Conservation (phyloP, 2,329 filamentous ascomycete genomes). For the Fusarium equiseti region DNA sequence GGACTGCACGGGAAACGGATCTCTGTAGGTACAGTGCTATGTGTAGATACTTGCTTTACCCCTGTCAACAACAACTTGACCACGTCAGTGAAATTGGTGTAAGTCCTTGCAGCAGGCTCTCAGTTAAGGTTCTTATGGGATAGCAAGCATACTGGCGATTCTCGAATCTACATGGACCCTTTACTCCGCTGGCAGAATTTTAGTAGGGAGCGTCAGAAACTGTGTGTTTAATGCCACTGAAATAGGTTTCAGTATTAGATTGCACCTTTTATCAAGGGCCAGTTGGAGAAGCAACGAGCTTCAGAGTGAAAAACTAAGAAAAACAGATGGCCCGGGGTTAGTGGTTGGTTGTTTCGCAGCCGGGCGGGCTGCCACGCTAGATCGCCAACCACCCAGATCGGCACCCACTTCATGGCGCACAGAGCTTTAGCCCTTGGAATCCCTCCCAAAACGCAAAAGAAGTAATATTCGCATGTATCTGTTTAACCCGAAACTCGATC, state of each 20-base stretch:
- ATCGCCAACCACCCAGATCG: conserved; percentile 38
- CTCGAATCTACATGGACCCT: neutral
- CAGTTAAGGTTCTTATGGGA: conserved; percentile 24
- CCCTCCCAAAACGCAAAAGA: conserved; percentile 3
- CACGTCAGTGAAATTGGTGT: conserved; percentile 31
- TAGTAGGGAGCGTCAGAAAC: neutral
- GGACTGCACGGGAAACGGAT: conserved; percentile 2
- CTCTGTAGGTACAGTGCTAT: neutral
- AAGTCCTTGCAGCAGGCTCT: conserved; percentile 21
- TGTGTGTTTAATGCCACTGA: neutral
- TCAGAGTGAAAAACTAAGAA: neutral
- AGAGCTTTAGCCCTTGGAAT: conserved; percentile 15
- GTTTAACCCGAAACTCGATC: conserved; percentile 27
- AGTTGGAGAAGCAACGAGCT: conserved; percentile 21
- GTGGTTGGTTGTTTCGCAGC: conserved; percentile 11
- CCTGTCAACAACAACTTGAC: conserved; percentile 24
- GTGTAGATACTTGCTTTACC: conserved; percentile 12
- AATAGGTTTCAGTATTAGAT: conserved; percentile 9
- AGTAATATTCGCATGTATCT: conserved; percentile 14
- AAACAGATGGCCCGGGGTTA: neutral
- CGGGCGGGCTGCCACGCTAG: conserved; percentile 40
- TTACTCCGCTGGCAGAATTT: neutral
- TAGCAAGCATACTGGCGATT: neutral
- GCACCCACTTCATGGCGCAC: conserved; percentile 27
- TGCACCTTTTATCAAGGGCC: conserved; percentile 2